Evolutionary conservation across 164 flowering plant genomes (phyloP), one percentile per base, ranked within the genome.

Genomic region (Vitis labrusca): DNA sequence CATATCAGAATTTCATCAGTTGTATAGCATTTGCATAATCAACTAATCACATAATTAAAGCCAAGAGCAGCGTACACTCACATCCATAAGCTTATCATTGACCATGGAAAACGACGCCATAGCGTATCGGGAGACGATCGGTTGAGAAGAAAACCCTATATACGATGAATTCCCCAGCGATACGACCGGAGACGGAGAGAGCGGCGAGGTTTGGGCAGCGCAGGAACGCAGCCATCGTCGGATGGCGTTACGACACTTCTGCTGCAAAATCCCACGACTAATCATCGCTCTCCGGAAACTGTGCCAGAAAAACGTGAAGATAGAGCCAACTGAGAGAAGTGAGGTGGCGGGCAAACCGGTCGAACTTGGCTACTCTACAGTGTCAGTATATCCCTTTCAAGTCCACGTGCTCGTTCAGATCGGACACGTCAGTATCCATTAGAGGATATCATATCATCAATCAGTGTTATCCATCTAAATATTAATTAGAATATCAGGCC

Each of bases 191-290:
- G 67, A 5, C 53, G 73, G 67, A 50, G 72, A 37, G 16, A 27
- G 60, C 12, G 37, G 47, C 17, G 57, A 29, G 16, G n/a, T 50
- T 27, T 7, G 63, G 51, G 63, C 29, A 19, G 61, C 52, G 71
- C n/a, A 74, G 3, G 66, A 50, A 16, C 32, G 58, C 11, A 72
- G 66, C 50, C 51, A 61, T 15, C 73, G 76, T 16, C 54, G 63
- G 57, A 71, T 37, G 66, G 77, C 63, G 50, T 29, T 64, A 75
- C 69, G 74, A 16, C 71, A 56, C 48, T 53, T 56, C 29, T 49
- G 78, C 63, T 65, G 78, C 67, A 10, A 65, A 69, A 78, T 55
- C 30, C 81, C 64, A 61, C 83, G 71, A 61, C 71, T 66, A 53
- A 80, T 74, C 83, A 83, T 85, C 59, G 3, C 2, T 56, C 37